Conservation (phyloP, 805 yeast species). For the Teunomyces lycoperdinae region DNA sequence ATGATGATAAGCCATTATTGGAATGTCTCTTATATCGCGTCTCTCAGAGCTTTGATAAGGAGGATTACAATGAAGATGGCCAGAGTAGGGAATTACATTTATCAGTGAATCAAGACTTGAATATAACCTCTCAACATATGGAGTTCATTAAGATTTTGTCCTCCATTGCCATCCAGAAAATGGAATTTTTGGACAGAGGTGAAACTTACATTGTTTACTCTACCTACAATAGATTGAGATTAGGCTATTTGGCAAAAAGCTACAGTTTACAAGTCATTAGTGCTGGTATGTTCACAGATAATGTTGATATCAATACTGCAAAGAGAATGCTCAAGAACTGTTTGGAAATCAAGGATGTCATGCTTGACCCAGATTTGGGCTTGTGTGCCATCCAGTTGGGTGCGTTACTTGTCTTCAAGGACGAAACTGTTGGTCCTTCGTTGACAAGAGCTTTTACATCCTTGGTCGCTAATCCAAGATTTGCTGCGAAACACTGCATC, state of each 20-base stretch:
- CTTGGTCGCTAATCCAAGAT: constrained; percentile 53
- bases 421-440: constrained; percentile 34
- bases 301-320: constrained; percentile 43
- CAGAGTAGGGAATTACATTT: not conserved
- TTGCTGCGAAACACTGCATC: constrained; percentile 46
- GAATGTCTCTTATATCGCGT: constrained; percentile 26
- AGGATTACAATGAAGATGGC: not conserved
- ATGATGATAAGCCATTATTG: constrained; percentile 22
- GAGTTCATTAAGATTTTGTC: constrained; percentile 28
- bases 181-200: constrained; percentile 54
- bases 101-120: constrained; percentile 1
- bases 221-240: constrained; percentile 43
- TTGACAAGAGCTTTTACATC: constrained; percentile 48
- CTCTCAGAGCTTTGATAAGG: constrained; percentile 15
- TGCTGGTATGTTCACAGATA: constrained; percentile 49
- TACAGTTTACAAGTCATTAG: constrained; percentile 59
- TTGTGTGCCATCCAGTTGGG: constrained; percentile 54
- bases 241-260: constrained; percentile 55
- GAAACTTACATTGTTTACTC: constrained; percentile 54
- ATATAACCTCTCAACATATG: constrained; percentile 23
- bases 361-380: constrained; percentile 52
- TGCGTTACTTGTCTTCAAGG: constrained; percentile 47
- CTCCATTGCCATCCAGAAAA: constrained; percentile 34
- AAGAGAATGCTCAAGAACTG: constrained; percentile 48
- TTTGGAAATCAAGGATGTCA: constrained; percentile 50